Percentiles rank a stretch among this genome's conserved stretches.
These are phyloP conservation scores for Forsythia viridissima DNA, from an alignment of 257 asterid species.

Conservation along the genomic window DNA sequence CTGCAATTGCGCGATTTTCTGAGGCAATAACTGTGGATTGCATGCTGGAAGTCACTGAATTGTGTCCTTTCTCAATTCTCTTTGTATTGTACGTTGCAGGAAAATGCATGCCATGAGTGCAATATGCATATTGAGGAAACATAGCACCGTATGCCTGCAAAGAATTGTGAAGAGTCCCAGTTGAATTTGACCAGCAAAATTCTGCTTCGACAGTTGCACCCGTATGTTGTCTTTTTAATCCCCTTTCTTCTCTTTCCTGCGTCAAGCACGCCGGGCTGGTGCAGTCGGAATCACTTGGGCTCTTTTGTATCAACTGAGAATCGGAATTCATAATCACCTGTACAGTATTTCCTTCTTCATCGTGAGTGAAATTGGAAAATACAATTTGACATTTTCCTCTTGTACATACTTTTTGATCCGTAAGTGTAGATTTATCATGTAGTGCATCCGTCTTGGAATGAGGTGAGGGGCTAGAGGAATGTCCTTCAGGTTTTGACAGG, in stretches of 20 bases:
- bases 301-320: constrained; percentile 29
- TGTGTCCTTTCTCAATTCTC: constrained; percentile 56
- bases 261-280: constrained; percentile 39
- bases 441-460: constrained; percentile 31
- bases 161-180: constrained; percentile 44
- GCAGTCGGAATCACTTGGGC: constrained; percentile 37
- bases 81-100: constrained; percentile 60
- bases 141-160: constrained; percentile 48
- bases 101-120: constrained; percentile 43
- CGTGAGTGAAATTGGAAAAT: constrained; percentile 67
- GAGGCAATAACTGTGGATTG: constrained; percentile 27
- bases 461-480: constrained; percentile 30
- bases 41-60: constrained; percentile 38
- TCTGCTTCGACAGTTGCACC: constrained; percentile 40
- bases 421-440: constrained; percentile 25
- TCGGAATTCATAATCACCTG: constrained; percentile 32
- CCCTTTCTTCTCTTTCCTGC: constrained; percentile 41
- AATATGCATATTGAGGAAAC: constrained; percentile 30
- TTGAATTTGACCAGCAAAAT: constrained; percentile 39
- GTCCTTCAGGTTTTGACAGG: constrained; percentile 32
- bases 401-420: constrained; percentile 35
- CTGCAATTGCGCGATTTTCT: constrained; percentile 19
- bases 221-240: constrained; percentile 50
- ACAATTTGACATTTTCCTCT: constrained; percentile 68
- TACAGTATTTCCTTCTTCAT: constrained; percentile 49